These are phyloP conservation scores for Acorus gramineus DNA, from an alignment of 106 monocot genomes.

Conservation along the genomic window DNA sequence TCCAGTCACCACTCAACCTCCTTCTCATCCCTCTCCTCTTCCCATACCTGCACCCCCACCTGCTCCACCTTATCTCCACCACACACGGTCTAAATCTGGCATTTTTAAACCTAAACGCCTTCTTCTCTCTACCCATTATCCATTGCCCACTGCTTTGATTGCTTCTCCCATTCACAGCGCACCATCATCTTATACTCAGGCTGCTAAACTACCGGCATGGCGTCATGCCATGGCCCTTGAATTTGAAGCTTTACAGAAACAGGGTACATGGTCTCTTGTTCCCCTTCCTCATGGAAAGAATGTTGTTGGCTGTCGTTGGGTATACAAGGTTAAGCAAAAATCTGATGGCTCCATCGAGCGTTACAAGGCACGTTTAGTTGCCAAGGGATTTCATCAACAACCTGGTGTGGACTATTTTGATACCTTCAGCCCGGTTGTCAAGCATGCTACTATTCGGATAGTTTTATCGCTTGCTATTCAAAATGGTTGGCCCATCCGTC, in stretches of 20 bases:
- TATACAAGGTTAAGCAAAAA: background rate
- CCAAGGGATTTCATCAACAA: conserved; percentile 1
- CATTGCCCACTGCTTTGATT: background rate
- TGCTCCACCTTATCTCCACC: background rate
- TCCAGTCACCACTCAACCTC: too few relatives aligned
- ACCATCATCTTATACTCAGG: background rate
- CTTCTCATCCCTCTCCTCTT: too few relatives aligned
- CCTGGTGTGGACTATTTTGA: background rate
- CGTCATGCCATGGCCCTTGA: background rate
- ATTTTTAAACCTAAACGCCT: background rate
- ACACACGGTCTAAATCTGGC: background rate
- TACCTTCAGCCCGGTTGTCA: conserved; percentile 6
- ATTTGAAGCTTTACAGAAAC: conserved; percentile 1
- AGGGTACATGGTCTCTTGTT: conserved; percentile 1
- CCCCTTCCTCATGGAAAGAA: background rate
- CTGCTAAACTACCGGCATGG: background rate
- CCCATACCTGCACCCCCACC: background rate
- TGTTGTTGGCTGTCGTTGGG: conserved; percentile 1
- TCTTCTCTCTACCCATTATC: background rate
- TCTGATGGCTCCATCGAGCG: background rate
- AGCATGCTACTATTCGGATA: background rate
- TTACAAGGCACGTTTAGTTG: background rate
- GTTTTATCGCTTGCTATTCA: background rate
- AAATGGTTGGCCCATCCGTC: background rate
- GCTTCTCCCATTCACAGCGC: background rate